phyloP scores from a whole-genome alignment of 768 basidiomycete species.

The Pisolithus orientalis region DNA sequence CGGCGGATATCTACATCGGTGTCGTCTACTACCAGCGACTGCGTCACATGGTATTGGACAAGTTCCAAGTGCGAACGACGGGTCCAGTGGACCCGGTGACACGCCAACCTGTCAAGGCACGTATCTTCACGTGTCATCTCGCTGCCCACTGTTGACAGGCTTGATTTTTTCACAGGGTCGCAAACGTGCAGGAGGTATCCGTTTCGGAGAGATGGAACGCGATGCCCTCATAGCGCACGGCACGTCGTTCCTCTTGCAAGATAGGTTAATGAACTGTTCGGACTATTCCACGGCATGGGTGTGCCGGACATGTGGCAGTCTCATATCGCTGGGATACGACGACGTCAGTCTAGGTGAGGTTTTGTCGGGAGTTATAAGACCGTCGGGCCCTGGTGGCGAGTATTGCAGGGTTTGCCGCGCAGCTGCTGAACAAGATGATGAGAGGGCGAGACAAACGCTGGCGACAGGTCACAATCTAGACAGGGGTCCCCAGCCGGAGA shows the following conservation, averaged over 20 bases:
- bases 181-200: constrained; percentile 97
- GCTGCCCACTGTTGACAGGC: not conserved
- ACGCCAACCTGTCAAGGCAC: constrained; percentile 92
- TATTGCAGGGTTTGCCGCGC: constrained; percentile 93
- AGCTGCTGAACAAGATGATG: constrained; percentile 57
- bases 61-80: constrained; percentile 98
- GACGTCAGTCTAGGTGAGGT: constrained; percentile 70
- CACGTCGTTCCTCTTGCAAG: constrained; percentile 96
- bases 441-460: constrained; percentile 51
- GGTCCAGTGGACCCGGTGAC: constrained; percentile 96
- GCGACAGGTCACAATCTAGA: constrained; percentile 48
- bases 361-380: constrained; percentile 44
- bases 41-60: constrained; percentile 99
- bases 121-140: constrained; percentile 12
- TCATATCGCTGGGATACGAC: constrained; percentile 95
- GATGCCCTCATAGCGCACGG: constrained; percentile 98
- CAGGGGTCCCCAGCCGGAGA: constrained; percentile 37
- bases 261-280: constrained; percentile 98
- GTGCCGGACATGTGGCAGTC: constrained; percentile 90
- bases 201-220: constrained; percentile 99
- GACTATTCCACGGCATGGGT: constrained; percentile 99
- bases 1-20: constrained; percentile 97
- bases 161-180: constrained; percentile 58
- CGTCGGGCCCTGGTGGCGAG: constrained; percentile 78
- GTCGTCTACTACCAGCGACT: constrained; percentile 98